Base-by-base conservation (phyloP, 202 grass and related monocot species). In the Schoenoplectus triqueter region DNA sequence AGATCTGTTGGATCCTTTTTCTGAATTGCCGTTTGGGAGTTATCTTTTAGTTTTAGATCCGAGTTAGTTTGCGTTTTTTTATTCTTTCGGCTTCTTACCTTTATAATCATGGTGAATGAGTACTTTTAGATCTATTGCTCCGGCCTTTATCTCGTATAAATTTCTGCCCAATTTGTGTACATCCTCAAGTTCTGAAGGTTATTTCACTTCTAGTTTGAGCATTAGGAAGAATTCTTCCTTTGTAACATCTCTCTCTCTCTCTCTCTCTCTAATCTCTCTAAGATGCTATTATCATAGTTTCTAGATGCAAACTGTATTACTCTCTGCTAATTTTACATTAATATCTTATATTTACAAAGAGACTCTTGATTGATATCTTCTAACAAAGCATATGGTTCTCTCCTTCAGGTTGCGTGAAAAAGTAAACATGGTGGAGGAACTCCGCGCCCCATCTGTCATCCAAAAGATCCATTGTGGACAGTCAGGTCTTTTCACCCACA, bases 351-450 rank as follows among this genome's bases (percentile, higher is more conserved):
- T 31, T 31, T 31, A 31, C 31, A 31, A 31, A 31, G 31, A 31
- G 31, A 31, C 22, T 45, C 40, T 45, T 69, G 65, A 56, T 56
- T 31, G 31, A 42, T 69, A 41, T 69, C 13, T 42, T 48, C 42
- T 45, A 71, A 71, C 45, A 57, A 31, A n/a, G 17, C 14, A 41
- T 14, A 13, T 80, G 15, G n/a, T 41, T 82, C 11, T 67, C 8
- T 69, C 3, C 17, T 65, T 82, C 80, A 82, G 80, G 47, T 65
- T 1, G 22, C 11, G 19, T 65, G 45, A 82, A 69, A 69, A 82
- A 69, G 14, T 67, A 67, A 69, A 2, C 44, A 92, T 92, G 91
- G 69, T 42, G 20, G 91, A 90, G 14, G 88, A 92, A 88, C 62
- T 90, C 15, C 54, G 54, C 10, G 21, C 73, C 57, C 84, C 84